Base-by-base conservation (phyloP, 140 eudicot genomes). In the Eryngium alpinum region DNA sequence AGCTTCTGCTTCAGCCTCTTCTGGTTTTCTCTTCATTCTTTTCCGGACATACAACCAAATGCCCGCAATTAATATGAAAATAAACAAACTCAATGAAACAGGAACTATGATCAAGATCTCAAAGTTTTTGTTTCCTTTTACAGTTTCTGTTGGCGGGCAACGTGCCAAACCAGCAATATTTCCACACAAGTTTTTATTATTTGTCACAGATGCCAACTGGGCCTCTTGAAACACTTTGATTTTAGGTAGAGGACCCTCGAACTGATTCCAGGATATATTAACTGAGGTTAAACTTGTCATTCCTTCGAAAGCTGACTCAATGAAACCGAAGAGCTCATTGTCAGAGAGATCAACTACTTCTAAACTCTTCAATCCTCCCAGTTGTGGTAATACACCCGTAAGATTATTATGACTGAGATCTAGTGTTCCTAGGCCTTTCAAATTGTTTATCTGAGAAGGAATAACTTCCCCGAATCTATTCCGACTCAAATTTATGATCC, bases 231-330 rank as follows among this genome's bases (percentile, higher is more conserved):
- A 80, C 19, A 82, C 85, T 43, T 6, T 17, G 51, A 49, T 31
- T 5, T 80, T 44, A 0, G 87, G 90, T 60, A 88, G 65, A 16
- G 87, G 82, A 29, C 88, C 90, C 74, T 84, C 86, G 0, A 87
- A 71, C 70, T 79, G 67, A 82, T 87, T 84, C 32, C 3, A 29
- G 73, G 86, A 84, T 28, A 84, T 44, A 46, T 84, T 75, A 12
- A 84, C 33, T 4, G 56, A 78, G 21, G 33, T 43, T 60, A 84
- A 84, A 60, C 80, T 72, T 46, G 49, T 16, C 80, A 80, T 53
- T 25, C n/a, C 52, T 4, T 60, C 79, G 75, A 83, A 81, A 28
- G 56, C 82, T 21, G 77, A 77, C 6, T 85, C 84, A 9, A 88
- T 81, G 10, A 71, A 75, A 44, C 90, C 88, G 4, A n/a, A 59